These are phyloP conservation scores for Rhizophagus clarus DNA, from an alignment of 192 early-diverging fungal species.

Conservation along the genomic window DNA sequence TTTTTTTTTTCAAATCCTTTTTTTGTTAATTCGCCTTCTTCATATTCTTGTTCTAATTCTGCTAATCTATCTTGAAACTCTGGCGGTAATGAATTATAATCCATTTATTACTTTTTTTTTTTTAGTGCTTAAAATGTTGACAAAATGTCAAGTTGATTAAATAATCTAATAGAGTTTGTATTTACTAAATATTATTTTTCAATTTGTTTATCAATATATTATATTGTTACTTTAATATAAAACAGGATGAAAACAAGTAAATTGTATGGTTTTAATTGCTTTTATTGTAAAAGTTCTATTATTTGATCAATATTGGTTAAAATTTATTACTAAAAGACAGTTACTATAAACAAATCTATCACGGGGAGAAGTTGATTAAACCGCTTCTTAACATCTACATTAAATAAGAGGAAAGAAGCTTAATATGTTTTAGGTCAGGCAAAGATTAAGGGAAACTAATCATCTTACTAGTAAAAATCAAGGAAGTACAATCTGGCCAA, in stretches of 20 bases:
- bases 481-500: background rate
- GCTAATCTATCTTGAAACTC: constrained; percentile 9
- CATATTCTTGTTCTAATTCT: constrained; percentile 48
- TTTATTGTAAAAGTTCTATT: background rate
- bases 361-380: background rate
- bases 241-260: background rate
- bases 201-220: background rate
- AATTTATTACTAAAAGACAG: background rate
- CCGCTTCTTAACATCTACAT: background rate
- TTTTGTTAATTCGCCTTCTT: constrained; percentile 72
- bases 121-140: background rate
- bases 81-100: constrained; percentile 9
- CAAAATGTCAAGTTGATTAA: background rate
- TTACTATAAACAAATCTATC: background rate
- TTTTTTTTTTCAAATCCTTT: constrained; percentile 75
- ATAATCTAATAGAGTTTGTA: too few relatives aligned
- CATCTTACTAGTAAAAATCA: background rate
- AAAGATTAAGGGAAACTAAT: background rate
- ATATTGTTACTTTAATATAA: too few relatives aligned
- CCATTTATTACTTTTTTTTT: background rate
- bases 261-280: background rate
- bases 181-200: too few relatives aligned
- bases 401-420: background rate
- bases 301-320: background rate
- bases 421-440: background rate